Conservation (phyloP, 192 early-diverging fungal genomes). For the Mortierella claussenii region DNA sequence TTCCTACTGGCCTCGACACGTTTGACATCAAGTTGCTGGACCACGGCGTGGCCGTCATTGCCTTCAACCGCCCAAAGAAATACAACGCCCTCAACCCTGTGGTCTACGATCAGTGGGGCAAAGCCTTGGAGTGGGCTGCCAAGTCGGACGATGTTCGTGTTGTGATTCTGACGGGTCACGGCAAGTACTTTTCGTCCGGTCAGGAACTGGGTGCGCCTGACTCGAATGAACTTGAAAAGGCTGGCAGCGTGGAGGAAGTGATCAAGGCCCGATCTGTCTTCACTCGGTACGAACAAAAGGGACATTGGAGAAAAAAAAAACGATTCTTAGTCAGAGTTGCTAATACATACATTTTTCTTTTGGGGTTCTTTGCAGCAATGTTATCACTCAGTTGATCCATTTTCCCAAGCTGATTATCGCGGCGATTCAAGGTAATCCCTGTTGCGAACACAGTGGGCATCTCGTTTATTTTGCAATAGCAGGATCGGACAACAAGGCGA, state of each 20-base stretch:
- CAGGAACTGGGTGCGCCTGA: conserved; percentile 62
- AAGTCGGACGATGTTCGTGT: conserved; percentile 60
- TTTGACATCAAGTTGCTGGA: conserved; percentile 55
- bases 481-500: no score
- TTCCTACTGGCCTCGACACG: conserved; percentile 55
- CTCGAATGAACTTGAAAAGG: conserved; percentile 19
- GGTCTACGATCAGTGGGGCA: conserved; percentile 69
- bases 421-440: conserved; percentile 77
- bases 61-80: conserved; percentile 69
- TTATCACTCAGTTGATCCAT: conserved; percentile 61
- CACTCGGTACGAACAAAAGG: conserved; percentile 46
- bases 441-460: no score
- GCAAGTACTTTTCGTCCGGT: conserved; percentile 73
- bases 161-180: conserved; percentile 70
- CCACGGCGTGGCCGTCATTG: conserved; percentile 71
- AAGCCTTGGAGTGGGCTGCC: conserved; percentile 67
- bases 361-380: conserved; percentile 24
- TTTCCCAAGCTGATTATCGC: conserved; percentile 78
- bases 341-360: neutral
- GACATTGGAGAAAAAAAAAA: no score
- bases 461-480: no score
- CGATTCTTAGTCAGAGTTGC: neutral
- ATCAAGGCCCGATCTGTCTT: conserved; percentile 29
- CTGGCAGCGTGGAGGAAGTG: conserved; percentile 6
- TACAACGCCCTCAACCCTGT: conserved; percentile 69